Percentiles rank a stretch among this genome's conserved stretches.
phyloP scores from a whole-genome alignment of 2,329 filamentous ascomycete genomes.

The Paecilomyces formosus region DNA sequence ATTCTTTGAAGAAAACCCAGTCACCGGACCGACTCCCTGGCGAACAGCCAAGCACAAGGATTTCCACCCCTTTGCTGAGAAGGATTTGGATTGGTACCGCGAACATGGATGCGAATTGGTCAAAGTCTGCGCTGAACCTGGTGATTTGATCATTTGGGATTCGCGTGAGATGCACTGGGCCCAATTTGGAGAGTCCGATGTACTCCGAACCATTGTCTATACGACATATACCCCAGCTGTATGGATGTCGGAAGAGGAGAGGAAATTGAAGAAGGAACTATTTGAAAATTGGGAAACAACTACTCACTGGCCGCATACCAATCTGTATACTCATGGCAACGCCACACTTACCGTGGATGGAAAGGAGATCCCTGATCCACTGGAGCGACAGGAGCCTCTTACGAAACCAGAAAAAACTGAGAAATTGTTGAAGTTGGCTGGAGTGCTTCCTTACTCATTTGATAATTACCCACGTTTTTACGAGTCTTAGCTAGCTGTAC shows the following conservation, averaged over 20 bases:
- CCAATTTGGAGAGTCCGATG: slow-evolving; percentile 25
- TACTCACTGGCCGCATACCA: slow-evolving; percentile 35
- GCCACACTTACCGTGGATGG: slow-evolving; percentile 31
- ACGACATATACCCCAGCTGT: slow-evolving; percentile 28
- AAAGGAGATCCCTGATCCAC: slow-evolving; percentile 25
- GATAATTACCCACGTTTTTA: too few relatives aligned
- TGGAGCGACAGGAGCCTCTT: slow-evolving; percentile 30
- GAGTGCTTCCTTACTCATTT: slow-evolving; percentile 14
- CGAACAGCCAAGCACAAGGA: slow-evolving; percentile 32
- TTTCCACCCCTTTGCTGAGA: slow-evolving; percentile 35
- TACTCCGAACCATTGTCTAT: slow-evolving; percentile 30
- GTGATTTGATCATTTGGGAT: slow-evolving; percentile 42
- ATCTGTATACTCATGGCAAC: slow-evolving; percentile 29
- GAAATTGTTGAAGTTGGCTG: slow-evolving; percentile 26
- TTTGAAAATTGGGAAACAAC: slow-evolving; percentile 28
- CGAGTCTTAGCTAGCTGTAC: too few relatives aligned
- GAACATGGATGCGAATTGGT: slow-evolving; percentile 29
- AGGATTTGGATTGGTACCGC: slow-evolving; percentile 39
- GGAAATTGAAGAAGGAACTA: slow-evolving; percentile 25
- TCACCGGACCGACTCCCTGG: too few relatives aligned
- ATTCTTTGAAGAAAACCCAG: slow-evolving; percentile 33
- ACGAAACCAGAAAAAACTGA: slow-evolving; percentile 32
- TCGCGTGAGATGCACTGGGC: slow-evolving; percentile 42
- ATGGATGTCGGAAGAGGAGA: slow-evolving; percentile 26
- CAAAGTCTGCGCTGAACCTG: slow-evolving; percentile 36